These are phyloP conservation scores for Triangularia setosa DNA, from an alignment of 2,329 filamentous ascomycete genomes.

Conservation along the genomic window DNA sequence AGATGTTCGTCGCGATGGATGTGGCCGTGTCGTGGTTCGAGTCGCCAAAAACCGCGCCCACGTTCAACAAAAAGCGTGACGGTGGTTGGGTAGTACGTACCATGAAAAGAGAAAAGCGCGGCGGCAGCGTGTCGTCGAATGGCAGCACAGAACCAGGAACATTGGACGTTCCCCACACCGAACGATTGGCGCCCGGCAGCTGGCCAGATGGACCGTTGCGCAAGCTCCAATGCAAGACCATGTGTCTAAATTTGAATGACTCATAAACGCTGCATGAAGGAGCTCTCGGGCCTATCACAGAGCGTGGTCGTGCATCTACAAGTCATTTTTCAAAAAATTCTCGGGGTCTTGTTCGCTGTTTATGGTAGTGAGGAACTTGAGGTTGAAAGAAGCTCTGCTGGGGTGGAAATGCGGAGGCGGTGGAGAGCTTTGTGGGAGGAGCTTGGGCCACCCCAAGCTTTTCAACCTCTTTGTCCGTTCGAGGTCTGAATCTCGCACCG, in stretches of 20 bases:
- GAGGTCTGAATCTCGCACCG: not conserved
- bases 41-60: conserved; percentile 23
- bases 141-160: conserved; percentile 9
- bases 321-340: conserved; percentile 21
- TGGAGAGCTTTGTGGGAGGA: conserved; percentile 9
- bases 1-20: conserved; percentile 10
- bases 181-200: conserved; percentile 17
- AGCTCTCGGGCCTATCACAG: conserved; percentile 21
- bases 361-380: conserved; percentile 9
- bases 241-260: conserved; percentile 35
- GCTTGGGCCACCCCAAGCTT: not conserved
- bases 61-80: not conserved
- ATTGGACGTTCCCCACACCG: conserved; percentile 3
- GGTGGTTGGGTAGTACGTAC: conserved; percentile 10
- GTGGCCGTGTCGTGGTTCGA: conserved; percentile 20
- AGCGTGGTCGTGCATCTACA: conserved; percentile 19
- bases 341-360: conserved; percentile 11
- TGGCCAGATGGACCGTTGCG: conserved; percentile 6
- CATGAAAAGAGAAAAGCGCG: not conserved
- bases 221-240: conserved; percentile 23
- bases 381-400: not conserved
- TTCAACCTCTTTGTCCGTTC: not conserved
- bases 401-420: conserved; percentile 2
- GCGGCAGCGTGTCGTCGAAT: conserved; percentile 17
- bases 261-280: conserved; percentile 25